Evolutionary conservation across 106 monocot species (phyloP).

Genomic region (Agapanthus africanus): DNA sequence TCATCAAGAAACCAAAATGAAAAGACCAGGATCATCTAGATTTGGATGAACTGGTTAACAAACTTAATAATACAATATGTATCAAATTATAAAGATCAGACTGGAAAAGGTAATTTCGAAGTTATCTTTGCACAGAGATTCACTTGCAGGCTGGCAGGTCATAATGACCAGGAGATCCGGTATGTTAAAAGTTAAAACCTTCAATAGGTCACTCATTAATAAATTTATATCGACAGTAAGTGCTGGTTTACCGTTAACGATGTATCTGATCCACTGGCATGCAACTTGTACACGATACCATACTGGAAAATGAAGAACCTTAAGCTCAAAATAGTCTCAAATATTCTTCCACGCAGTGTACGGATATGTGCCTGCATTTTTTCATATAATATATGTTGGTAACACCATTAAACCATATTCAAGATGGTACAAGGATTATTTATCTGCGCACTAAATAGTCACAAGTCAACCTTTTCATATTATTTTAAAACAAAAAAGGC

Average conservation of each 20-base stretch:
- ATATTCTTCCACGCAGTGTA: conserved; percentile 73
- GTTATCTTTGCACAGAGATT: not conserved
- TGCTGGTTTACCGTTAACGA: conserved; percentile 49
- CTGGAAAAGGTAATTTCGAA: not conserved
- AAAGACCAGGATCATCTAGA: not conserved
- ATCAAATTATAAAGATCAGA: not conserved
- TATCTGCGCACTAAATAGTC: not conserved
- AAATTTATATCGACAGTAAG: not conserved
- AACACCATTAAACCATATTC: not conserved
- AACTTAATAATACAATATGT: not conserved
- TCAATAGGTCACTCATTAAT: not conserved
- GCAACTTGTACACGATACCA: conserved; percentile 81
- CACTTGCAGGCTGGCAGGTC: not conserved
- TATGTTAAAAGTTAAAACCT: not conserved
- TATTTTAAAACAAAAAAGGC: not conserved
- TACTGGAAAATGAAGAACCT: conserved; percentile 91
- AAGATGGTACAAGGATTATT: not conserved
- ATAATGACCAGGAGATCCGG: not conserved
- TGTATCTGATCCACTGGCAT: conserved; percentile 38
- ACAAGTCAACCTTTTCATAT: not conserved
- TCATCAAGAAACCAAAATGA: not conserved
- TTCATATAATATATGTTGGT: too few relatives aligned
- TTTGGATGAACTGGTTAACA: too few relatives aligned
- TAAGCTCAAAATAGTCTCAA: conserved; percentile 74
- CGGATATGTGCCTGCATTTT: conserved; percentile 66